Conservation (phyloP, 2,329 filamentous ascomycete species). For the Aspergillus sp. region DNA sequence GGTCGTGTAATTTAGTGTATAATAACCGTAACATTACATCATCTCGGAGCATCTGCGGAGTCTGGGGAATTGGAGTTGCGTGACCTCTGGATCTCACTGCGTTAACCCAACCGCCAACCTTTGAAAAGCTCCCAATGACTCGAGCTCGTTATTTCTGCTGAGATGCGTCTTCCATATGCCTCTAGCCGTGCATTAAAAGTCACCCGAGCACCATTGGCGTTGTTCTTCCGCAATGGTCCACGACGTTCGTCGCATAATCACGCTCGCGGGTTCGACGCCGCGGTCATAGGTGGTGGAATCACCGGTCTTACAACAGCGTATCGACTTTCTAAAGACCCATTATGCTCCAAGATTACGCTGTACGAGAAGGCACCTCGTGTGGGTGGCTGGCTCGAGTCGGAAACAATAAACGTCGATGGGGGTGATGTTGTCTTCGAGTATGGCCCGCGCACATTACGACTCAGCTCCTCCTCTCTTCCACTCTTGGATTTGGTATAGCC, state of each 20-base stretch:
- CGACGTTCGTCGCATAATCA: slow-evolving; percentile 22
- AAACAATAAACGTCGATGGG: slow-evolving; percentile 58
- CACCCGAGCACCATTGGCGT: slow-evolving; percentile 19
- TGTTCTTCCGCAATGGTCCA: slow-evolving; percentile 18
- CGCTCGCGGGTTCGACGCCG: slow-evolving; percentile 48
- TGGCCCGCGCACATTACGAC: slow-evolving; percentile 75
- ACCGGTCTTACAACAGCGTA: slow-evolving; percentile 78
- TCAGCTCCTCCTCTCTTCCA: slow-evolving; percentile 56
- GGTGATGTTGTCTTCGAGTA: slow-evolving; percentile 73
- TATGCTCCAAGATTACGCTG: slow-evolving; percentile 70
- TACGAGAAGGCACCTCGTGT: slow-evolving; percentile 71
- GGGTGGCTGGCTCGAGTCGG: slow-evolving; percentile 82
- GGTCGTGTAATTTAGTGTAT: neutral
- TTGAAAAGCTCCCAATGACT: slow-evolving; percentile 1
- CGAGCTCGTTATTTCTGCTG: slow-evolving; percentile 11
- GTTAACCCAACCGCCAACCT: neutral
- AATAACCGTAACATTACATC: neutral
- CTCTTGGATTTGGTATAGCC: slow-evolving; percentile 69
- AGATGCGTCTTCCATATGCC: slow-evolving; percentile 29
- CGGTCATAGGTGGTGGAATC: slow-evolving; percentile 77
- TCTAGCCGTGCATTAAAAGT: slow-evolving; percentile 22
- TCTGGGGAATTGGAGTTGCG: neutral
- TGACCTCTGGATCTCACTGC: neutral
- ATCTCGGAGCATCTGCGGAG: neutral
- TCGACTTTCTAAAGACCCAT: slow-evolving; percentile 69